Evolutionary conservation across 2,329 filamentous ascomycete genomes (phyloP).

Genomic region (Cladosporium sp.): DNA sequence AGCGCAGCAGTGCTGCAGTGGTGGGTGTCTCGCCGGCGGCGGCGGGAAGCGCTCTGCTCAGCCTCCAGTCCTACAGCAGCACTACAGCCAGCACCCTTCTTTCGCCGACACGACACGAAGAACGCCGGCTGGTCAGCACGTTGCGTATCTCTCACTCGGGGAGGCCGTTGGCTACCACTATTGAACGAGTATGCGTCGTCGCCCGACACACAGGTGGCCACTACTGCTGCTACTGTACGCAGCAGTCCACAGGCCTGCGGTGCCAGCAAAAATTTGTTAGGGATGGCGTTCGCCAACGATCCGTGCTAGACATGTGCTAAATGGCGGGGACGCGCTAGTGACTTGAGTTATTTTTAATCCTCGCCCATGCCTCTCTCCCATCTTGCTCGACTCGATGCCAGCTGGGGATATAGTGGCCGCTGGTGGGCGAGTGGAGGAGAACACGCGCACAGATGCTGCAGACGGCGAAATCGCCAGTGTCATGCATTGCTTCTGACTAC

Average conservation of each 20-base stretch:
- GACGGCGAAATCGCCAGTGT: not conserved
- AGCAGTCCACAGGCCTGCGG: not conserved
- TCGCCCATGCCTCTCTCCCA: not conserved
- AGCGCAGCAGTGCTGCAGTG: not conserved
- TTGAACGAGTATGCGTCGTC: not conserved
- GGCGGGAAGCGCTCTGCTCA: conserved; percentile 10
- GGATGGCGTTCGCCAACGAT: conserved; percentile 16
- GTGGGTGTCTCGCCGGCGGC: not conserved
- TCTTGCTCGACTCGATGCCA: not conserved
- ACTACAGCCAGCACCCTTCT: not conserved
- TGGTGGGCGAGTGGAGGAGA: not conserved
- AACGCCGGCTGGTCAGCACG: conserved; percentile 3
- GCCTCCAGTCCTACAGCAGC: conserved; percentile 4
- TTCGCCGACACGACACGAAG: conserved; percentile 7
- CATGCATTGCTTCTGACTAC: not conserved
- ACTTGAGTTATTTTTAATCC: conserved; percentile 2
- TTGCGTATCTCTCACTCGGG: not conserved
- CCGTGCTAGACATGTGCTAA: conserved; percentile 15
- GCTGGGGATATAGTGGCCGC: not conserved
- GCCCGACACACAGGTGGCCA: conserved; percentile 1
- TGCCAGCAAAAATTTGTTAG: conserved; percentile 17
- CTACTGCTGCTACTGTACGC: conserved; percentile 1
- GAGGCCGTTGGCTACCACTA: conserved; percentile 11
- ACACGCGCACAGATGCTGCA: not conserved
- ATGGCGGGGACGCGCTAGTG: conserved; percentile 1